Conservation (phyloP, 2,329 filamentous ascomycete species). For the Phialophora verrucosa region DNA sequence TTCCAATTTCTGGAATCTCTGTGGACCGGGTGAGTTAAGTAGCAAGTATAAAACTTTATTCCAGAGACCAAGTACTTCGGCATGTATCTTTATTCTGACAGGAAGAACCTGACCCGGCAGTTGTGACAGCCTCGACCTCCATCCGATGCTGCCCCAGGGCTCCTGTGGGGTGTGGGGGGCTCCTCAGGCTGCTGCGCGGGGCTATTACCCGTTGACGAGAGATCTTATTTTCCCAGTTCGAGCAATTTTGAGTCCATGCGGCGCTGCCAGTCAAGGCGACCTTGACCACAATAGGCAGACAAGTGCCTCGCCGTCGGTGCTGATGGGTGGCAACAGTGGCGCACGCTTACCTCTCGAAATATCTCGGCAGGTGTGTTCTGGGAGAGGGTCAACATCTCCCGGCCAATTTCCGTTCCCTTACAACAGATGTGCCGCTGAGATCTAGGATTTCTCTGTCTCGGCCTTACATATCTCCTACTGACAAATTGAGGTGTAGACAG, state of each 20-base stretch:
- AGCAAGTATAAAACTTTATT: background rate
- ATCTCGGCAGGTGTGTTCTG: background rate
- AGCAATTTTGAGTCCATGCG: no score
- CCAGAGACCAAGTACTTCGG: background rate
- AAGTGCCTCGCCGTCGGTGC: background rate
- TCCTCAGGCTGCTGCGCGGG: background rate
- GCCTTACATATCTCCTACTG: background rate
- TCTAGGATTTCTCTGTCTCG: background rate
- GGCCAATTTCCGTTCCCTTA: background rate
- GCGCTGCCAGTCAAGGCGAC: background rate
- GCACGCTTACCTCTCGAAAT: background rate
- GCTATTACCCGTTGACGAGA: background rate
- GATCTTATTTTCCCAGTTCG: background rate
- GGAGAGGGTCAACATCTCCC: background rate
- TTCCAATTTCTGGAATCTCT: background rate
- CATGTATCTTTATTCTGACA: background rate
- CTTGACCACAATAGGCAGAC: background rate
- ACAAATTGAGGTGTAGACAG: background rate
- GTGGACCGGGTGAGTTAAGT: background rate
- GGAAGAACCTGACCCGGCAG: constrained; percentile 5
- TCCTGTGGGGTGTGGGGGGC: constrained; percentile 12
- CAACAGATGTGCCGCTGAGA: background rate
- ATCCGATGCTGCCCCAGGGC: constrained; percentile 16
- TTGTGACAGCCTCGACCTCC: constrained; percentile 16
- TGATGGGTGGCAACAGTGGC: background rate